Evolutionary conservation across 1,284 basidiomycete genomes (phyloP).

Genomic region (Ceratobasidium sp.): DNA sequence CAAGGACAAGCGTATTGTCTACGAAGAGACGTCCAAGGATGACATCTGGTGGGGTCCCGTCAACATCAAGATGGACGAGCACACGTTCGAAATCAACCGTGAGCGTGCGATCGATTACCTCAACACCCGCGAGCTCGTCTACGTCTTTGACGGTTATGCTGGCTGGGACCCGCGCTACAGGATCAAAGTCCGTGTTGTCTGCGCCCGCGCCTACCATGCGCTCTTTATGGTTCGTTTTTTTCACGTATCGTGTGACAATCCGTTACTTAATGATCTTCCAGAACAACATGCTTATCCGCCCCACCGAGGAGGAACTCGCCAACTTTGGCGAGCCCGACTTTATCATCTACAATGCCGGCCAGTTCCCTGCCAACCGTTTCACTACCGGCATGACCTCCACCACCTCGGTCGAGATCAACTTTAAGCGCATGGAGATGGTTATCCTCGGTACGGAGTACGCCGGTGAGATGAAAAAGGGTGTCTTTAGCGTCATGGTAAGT

Average conservation of each 20-base stretch:
- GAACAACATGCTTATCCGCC: constrained; percentile 99
- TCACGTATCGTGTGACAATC: constrained; percentile 44
- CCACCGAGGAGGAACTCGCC: constrained; percentile 93
- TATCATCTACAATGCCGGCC: constrained; percentile 99
- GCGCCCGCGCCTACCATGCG: constrained; percentile 98
- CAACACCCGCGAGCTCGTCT: constrained; percentile 98
- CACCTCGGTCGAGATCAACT: constrained; percentile 99
- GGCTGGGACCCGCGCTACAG: constrained; percentile 99
- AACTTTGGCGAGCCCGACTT: constrained; percentile 99
- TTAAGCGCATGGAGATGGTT: constrained; percentile 99
- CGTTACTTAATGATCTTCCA: constrained; percentile 56
- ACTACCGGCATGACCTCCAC: constrained; percentile 99
- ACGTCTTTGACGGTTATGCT: constrained; percentile 98
- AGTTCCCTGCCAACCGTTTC: constrained; percentile 99
- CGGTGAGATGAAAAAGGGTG: constrained; percentile 99
- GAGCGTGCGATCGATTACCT: constrained; percentile 99
- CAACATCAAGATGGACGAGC: constrained; percentile 99
- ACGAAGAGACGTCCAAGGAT: constrained; percentile 96
- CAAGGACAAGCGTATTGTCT: constrained; percentile 99
- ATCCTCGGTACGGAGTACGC: constrained; percentile 99
- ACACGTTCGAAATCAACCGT: constrained; percentile 99
- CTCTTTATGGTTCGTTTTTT: constrained; percentile 90
- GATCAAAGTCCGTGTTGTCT: constrained; percentile 99
- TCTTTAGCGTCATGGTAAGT: constrained; percentile 96
- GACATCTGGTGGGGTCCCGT: constrained; percentile 99